Percentiles rank a stretch among this genome's conserved stretches.
These are phyloP conservation scores for Graphilbum fragrans DNA, from an alignment of 2,329 filamentous ascomycete genomes.

Conservation along the genomic window DNA sequence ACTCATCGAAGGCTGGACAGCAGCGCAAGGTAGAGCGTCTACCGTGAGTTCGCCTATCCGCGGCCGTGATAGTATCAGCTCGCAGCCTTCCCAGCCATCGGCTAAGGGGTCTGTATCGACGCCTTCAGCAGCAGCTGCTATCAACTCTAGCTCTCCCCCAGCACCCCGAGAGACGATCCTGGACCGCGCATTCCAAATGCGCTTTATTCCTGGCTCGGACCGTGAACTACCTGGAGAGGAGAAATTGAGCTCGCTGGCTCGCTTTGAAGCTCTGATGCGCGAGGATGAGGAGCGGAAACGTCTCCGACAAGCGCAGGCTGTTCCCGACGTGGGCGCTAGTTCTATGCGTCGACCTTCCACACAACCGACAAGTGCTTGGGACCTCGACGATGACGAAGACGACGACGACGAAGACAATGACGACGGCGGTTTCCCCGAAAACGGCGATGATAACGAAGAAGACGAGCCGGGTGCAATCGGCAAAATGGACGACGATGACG, in stretches of 20 bases:
- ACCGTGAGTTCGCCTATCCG: constrained; percentile 44
- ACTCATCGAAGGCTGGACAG: constrained; percentile 49
- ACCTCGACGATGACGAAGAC: constrained; percentile 32
- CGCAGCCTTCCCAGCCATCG: constrained; percentile 22
- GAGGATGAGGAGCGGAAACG: constrained; percentile 38
- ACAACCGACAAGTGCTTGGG: constrained; percentile 35
- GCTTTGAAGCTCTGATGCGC: constrained; percentile 54
- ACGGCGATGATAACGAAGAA: constrained; percentile 32
- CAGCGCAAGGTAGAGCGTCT: constrained; percentile 46
- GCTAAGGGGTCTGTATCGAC: constrained; percentile 16
- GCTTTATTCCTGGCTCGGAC: constrained; percentile 49
- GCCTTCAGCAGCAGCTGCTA: constrained; percentile 19
- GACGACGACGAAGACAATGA: constrained; percentile 26
- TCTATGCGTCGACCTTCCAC: constrained; percentile 6
- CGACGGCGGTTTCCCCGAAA: constrained; percentile 19
- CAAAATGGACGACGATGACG: constrained; percentile 15
- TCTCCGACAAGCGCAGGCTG: constrained; percentile 26
- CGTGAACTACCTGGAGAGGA: constrained; percentile 42
- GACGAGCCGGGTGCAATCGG: constrained; percentile 28
- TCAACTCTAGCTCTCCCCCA: constrained; percentile 37
- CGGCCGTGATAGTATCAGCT: constrained; percentile 41
- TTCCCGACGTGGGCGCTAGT: constrained; percentile 11
- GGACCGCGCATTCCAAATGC: constrained; percentile 53
- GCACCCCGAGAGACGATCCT: constrained; percentile 50
- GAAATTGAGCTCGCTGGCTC: constrained; percentile 50